phyloP scores from a whole-genome alignment of 208 protist genomes.

The Phytomonas francai region DNA sequence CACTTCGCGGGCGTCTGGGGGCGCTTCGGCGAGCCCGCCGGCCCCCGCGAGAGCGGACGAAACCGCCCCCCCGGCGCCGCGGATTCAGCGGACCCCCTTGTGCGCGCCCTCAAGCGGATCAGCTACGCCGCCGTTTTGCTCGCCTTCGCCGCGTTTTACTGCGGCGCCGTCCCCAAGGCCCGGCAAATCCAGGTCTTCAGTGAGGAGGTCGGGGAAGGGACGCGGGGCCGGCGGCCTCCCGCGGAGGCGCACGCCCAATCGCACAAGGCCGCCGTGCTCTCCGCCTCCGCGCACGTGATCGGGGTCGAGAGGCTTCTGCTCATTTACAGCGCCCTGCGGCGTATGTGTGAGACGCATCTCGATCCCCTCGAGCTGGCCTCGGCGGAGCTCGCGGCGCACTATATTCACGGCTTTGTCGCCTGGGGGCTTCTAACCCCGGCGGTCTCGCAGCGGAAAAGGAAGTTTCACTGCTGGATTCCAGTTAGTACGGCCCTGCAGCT shows the following conservation, averaged over 20 bases:
- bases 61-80: background rate
- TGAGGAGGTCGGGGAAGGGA: slow-evolving; percentile 1
- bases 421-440: slow-evolving; percentile 68
- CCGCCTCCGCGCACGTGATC: slow-evolving; percentile 44
- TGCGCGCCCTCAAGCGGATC: slow-evolving; percentile 42
- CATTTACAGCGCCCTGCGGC: slow-evolving; percentile 59
- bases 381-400: slow-evolving; percentile 41
- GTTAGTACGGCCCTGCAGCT: slow-evolving; percentile 64
- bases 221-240: background rate
- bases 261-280: slow-evolving; percentile 66
- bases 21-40: slow-evolving; percentile 11
- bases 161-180: slow-evolving; percentile 54
- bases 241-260: slow-evolving; percentile 41
- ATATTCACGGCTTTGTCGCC: slow-evolving; percentile 53
- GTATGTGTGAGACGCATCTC: slow-evolving; percentile 50
- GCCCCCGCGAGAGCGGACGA: background rate
- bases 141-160: slow-evolving; percentile 74
- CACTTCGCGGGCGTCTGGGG: slow-evolving; percentile 62
- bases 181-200: slow-evolving; percentile 57
- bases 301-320: slow-evolving; percentile 34
- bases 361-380: slow-evolving; percentile 70
- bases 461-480: slow-evolving; percentile 75
- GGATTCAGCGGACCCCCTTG: slow-evolving; percentile 24
- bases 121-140: slow-evolving; percentile 71
- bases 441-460: slow-evolving; percentile 18